Conservation (phyloP, 169 alveolate species). For the Plasmodium malariae region DNA sequence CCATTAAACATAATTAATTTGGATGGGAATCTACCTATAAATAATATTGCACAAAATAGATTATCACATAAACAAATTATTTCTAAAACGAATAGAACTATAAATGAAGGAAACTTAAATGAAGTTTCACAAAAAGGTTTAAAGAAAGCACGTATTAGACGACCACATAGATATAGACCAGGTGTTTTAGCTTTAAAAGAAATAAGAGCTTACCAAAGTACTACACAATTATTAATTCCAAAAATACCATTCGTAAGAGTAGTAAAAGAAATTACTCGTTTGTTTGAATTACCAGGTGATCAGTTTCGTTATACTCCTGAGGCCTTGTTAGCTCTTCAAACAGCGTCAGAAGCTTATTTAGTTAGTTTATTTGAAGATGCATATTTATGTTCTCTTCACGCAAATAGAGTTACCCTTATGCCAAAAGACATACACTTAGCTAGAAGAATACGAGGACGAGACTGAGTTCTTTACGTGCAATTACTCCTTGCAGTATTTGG, state of each 20-base stretch:
- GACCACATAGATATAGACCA: conserved; percentile 76
- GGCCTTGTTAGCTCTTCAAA: conserved; percentile 88
- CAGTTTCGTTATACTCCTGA: conserved; percentile 86
- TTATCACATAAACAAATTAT: conserved; percentile 9
- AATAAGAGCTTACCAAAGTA: conserved; percentile 94
- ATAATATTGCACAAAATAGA: conserved; percentile 20
- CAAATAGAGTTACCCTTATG: conserved; percentile 90
- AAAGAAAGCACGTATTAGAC: conserved; percentile 25
- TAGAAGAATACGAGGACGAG: conserved; percentile 85
- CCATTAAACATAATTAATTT: conserved; percentile 1
- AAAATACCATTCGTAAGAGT: conserved; percentile 96
- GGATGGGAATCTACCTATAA: background rate
- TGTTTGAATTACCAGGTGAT: conserved; percentile 79
- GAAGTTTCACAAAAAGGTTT: conserved; percentile 11
- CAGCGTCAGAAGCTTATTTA: conserved; percentile 89
- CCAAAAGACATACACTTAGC: conserved; percentile 90
- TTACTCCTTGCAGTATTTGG: too few relatives aligned
- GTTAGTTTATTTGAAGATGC: conserved; percentile 89
- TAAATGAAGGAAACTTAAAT: background rate
- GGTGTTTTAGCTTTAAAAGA: conserved; percentile 96
- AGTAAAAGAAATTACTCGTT: conserved; percentile 93
- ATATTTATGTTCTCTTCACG: conserved; percentile 89
- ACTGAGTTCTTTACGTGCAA: conserved; percentile 9
- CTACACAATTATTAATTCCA: conserved; percentile 94
- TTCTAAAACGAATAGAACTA: background rate